Percentiles rank a stretch among this genome's conserved stretches.
Evolutionary conservation across 2,329 filamentous ascomycete species (phyloP).

Genomic region (Fusarium succisae): DNA sequence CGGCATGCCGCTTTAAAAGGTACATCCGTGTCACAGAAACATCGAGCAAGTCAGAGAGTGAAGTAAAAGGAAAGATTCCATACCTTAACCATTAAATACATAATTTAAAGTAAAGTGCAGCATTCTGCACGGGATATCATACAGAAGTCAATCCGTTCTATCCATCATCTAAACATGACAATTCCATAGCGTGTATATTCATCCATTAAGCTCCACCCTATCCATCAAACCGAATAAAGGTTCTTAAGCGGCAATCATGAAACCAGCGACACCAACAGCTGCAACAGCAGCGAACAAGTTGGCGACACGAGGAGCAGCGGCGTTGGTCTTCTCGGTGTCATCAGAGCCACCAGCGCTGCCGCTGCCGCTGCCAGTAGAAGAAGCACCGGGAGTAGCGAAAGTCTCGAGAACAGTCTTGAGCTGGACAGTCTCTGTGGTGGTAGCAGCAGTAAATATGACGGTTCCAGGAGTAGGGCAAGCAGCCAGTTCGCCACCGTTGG

Average conservation of each 20-base stretch:
- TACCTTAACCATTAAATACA: background rate
- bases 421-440: slow-evolving; percentile 11
- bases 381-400: background rate
- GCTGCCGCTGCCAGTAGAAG: background rate
- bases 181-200: background rate
- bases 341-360: background rate
- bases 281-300: slow-evolving; percentile 8
- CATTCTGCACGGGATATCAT: slow-evolving; percentile 15
- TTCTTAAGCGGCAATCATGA: slow-evolving; percentile 11
- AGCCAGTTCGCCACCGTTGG: background rate
- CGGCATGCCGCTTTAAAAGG: no score
- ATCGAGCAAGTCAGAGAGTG: background rate
- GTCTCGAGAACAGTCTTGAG: slow-evolving; percentile 3
- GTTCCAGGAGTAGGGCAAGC: slow-evolving; percentile 9
- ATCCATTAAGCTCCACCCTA: background rate
- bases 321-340: background rate
- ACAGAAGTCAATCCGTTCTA: slow-evolving; percentile 1
- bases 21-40: background rate
- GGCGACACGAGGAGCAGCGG: background rate
- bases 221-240: background rate
- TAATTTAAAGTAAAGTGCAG: background rate
- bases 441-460: slow-evolving; percentile 18
- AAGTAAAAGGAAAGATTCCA: background rate
- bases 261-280: slow-evolving; percentile 7
- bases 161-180: background rate